These are phyloP conservation scores for Mucor saturninus DNA, from an alignment of 371 early-diverging fungal genomes.

Conservation along the genomic window DNA sequence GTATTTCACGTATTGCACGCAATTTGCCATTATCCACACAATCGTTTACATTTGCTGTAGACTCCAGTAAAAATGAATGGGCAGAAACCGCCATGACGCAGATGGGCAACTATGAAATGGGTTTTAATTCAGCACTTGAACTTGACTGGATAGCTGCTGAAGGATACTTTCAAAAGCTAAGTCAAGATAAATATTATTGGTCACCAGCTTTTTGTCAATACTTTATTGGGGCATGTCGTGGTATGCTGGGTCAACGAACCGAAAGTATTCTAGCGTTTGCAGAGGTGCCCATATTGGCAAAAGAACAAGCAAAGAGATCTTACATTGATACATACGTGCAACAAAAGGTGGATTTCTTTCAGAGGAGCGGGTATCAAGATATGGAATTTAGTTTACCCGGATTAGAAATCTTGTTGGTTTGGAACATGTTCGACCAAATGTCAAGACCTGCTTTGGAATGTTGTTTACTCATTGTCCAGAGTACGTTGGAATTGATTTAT, in stretches of 20 bases:
- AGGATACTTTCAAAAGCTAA: constrained; percentile 51
- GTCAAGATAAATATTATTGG: constrained; percentile 60
- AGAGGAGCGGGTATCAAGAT: constrained; percentile 60
- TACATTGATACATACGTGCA: constrained; percentile 62
- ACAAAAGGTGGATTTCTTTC: constrained; percentile 58
- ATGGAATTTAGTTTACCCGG: constrained; percentile 61
- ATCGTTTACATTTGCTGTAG: constrained; percentile 54
- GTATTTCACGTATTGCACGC: constrained; percentile 56
- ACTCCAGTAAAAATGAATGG: constrained; percentile 61
- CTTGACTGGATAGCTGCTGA: constrained; percentile 60
- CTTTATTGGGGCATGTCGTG: constrained; percentile 63
- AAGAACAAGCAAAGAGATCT: constrained; percentile 52
- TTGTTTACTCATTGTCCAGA: constrained; percentile 47
- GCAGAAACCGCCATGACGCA: constrained; percentile 56
- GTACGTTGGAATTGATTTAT: constrained; percentile 47
- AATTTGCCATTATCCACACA: constrained; percentile 58
- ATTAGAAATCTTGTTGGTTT: constrained; percentile 61
- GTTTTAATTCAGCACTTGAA: constrained; percentile 59
- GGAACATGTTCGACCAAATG: constrained; percentile 66
- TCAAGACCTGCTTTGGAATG: constrained; percentile 40
- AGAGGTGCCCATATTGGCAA: constrained; percentile 44
- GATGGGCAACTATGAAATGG: constrained; percentile 64
- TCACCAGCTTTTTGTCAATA: constrained; percentile 64
- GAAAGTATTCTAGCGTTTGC: constrained; percentile 59
- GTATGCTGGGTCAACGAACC: constrained; percentile 54